These are phyloP conservation scores for Hymenoscyphus linearis DNA, from an alignment of 2,329 filamentous ascomycete genomes.

Conservation along the genomic window DNA sequence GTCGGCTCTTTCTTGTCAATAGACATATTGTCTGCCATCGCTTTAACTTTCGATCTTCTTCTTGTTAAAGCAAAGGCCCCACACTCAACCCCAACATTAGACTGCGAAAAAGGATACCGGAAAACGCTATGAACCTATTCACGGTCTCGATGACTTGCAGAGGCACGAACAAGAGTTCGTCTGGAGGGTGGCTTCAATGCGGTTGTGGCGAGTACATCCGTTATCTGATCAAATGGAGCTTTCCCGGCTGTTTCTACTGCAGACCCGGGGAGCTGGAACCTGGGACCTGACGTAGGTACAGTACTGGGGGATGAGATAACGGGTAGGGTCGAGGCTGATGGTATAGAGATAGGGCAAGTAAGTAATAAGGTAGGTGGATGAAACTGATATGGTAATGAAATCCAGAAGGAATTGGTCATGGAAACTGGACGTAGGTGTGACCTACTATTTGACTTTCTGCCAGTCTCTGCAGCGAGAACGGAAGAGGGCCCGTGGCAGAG, in stretches of 20 bases:
- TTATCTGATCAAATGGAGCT: slow-evolving; percentile 21
- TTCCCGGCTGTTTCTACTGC: slow-evolving; percentile 10
- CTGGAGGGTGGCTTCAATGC: slow-evolving; percentile 8
- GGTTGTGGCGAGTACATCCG: slow-evolving; percentile 23
- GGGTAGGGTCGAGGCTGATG: slow-evolving; percentile 19
- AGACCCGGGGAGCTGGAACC: slow-evolving; percentile 17
- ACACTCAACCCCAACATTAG: slow-evolving; percentile 18
- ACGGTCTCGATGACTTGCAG: slow-evolving; percentile 30
- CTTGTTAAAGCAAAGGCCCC: slow-evolving; percentile 17
- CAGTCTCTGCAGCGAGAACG: slow-evolving; percentile 15
- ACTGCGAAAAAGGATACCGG: slow-evolving; percentile 5
- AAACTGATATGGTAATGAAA: slow-evolving; percentile 22
- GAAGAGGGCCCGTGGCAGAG: slow-evolving; percentile 8
- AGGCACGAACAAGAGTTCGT: slow-evolving; percentile 25
- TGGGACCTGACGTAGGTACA: slow-evolving; percentile 13
- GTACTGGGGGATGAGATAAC: slow-evolving; percentile 8
- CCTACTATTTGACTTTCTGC: slow-evolving; percentile 27
- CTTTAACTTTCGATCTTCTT: slow-evolving; percentile 5
- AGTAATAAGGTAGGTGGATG: slow-evolving; percentile 2
- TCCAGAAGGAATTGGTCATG: slow-evolving; percentile 22
- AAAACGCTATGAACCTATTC: background rate
- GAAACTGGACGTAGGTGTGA: slow-evolving; percentile 19
- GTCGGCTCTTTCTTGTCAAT: slow-evolving; percentile 54
- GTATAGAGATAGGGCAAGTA: slow-evolving; percentile 13
- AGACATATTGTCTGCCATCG: slow-evolving; percentile 63